Base-by-base conservation (phyloP, 768 basidiomycete genomes). In the Tulasnella sp. region DNA sequence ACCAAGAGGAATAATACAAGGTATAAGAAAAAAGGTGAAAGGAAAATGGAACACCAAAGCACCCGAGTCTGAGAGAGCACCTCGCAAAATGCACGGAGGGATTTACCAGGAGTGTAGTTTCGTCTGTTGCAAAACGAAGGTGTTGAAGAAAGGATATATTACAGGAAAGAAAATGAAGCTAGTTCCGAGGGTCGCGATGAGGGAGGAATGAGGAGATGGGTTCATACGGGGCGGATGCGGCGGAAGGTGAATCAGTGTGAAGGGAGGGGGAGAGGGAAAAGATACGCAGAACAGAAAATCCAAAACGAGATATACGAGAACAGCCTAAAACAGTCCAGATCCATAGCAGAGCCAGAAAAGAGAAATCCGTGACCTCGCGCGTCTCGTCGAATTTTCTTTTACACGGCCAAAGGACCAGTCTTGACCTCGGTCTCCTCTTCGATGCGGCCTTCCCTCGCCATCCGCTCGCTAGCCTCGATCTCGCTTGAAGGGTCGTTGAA, bases 351-450 rank as follows among this genome's bases (percentile, higher is more conserved):
- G n/a, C n/a, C n/a, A n/a, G n/a, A n/a, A n/a, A n/a, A n/a, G n/a
- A n/a, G n/a, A n/a, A n/a, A n/a, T n/a, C n/a, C n/a, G n/a, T n/a
- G n/a, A n/a, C n/a, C n/a, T n/a, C n/a, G n/a, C n/a, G n/a, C n/a
- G n/a, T n/a, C n/a, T n/a, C n/a, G n/a, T n/a, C n/a, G n/a, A n/a
- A n/a, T n/a, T n/a, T n/a, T 52, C 5, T 5, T 52, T 52, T 52
- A 52, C n/a, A 44, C 42, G 22, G 47, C 47, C 47, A 52, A 22
- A 5, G 47, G n/a, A 5, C 47, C 47, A 52, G 26, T 19, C n/a
- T 52, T 52, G n/a, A 17, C 17, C 70, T 72, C 62, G 62, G 22
- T 12, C 29, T 62, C 70, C 39, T 72, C 70, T 72, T 72, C 70
- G 6, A 62, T 32, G 26, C 37, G 32, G 7, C 62, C 70, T 62